Conservation (phyloP, 495 filamentous ascomycete genomes). For the Neurospora tetraspora region DNA sequence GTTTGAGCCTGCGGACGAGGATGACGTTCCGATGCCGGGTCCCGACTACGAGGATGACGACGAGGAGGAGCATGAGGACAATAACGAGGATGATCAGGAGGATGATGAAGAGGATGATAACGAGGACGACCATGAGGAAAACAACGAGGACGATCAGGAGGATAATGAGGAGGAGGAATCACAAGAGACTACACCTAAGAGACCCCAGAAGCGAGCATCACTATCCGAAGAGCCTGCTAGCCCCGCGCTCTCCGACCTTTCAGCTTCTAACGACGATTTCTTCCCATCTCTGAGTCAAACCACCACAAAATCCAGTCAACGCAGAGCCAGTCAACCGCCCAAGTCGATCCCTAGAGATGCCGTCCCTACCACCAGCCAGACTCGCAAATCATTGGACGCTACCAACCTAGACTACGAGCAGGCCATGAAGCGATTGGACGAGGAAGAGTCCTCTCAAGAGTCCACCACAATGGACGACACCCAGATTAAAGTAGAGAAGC, state of each 20-base stretch:
- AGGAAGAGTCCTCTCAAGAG: conserved; percentile 9
- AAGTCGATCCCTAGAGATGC: conserved; percentile 4
- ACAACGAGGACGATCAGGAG: conserved; percentile 2
- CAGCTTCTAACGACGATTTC: conserved; percentile 15
- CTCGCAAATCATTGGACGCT: conserved; percentile 10
- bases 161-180: neutral
- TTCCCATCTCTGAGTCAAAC: conserved; percentile 28
- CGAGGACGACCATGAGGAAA: neutral
- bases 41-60: neutral
- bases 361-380: conserved; percentile 7
- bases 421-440: conserved; percentile 25
- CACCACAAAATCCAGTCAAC: neutral
- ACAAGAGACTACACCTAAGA: neutral
- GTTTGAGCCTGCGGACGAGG: conserved; percentile 12
- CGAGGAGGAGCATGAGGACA: neutral
- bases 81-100: conserved; percentile 5
- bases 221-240: conserved; percentile 6
- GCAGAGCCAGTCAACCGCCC: neutral
- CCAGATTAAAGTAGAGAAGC: neutral
- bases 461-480: neutral
- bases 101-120: neutral
- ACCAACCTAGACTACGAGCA: conserved; percentile 25
- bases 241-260: conserved; percentile 3
- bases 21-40: neutral
- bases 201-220: neutral